These are phyloP conservation scores for Megacollybia marginata DNA, from an alignment of 768 basidiomycete species.

Conservation along the genomic window DNA sequence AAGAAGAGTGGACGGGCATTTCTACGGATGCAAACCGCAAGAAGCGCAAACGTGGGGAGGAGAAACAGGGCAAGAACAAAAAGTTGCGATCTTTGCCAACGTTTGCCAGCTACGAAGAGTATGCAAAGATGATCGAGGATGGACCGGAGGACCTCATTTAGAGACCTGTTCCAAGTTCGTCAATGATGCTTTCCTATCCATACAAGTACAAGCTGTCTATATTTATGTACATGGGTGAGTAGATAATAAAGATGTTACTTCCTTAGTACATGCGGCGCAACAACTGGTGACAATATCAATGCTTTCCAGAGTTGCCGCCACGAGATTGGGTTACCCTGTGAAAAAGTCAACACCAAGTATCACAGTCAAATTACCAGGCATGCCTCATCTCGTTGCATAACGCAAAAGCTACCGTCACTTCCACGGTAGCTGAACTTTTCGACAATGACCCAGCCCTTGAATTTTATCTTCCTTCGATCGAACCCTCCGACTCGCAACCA, in stretches of 20 bases:
- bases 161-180: too few relatives aligned
- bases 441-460: slow-evolving; percentile 71
- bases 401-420: slow-evolving; percentile 51
- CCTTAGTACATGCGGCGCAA: slow-evolving; percentile 52
- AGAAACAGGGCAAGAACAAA: slow-evolving; percentile 30
- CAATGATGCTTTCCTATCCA: too few relatives aligned
- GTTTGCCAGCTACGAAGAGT: slow-evolving; percentile 85
- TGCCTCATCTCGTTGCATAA: slow-evolving; percentile 67
- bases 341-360: slow-evolving; percentile 1
- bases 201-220: too few relatives aligned
- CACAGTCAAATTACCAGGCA: slow-evolving; percentile 14
- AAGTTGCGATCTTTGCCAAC: slow-evolving; percentile 69
- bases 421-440: slow-evolving; percentile 50
- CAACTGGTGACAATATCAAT: slow-evolving; percentile 39
- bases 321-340: slow-evolving; percentile 67
- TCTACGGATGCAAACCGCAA: slow-evolving; percentile 17
- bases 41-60: slow-evolving; percentile 38
- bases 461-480: slow-evolving; percentile 55
- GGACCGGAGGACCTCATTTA: slow-evolving; percentile 45
- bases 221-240: too few relatives aligned
- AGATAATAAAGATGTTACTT: slow-evolving; percentile 8
- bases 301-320: slow-evolving; percentile 75
- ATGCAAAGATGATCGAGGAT: slow-evolving; percentile 78
- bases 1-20: slow-evolving; percentile 54
- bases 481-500: slow-evolving; percentile 57